phyloP scores from a whole-genome alignment of 495 filamentous ascomycete species.

The Geoglossum glabrum region DNA sequence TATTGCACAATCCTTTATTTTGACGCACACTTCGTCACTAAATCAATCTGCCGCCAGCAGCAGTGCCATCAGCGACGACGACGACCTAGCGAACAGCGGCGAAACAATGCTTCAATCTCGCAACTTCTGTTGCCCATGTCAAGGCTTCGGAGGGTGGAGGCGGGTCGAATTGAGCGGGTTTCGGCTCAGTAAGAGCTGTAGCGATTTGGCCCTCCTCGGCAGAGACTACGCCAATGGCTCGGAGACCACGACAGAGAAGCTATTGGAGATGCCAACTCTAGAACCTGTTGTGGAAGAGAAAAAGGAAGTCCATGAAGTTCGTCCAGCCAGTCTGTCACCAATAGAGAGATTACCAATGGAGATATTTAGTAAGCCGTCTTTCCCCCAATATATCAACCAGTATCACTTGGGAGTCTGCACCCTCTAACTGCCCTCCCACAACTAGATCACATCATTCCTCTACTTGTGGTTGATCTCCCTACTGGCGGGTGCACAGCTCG shows the following conservation, averaged over 20 bases:
- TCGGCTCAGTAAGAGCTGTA: slow-evolving; percentile 50
- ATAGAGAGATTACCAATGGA: slow-evolving; percentile 51
- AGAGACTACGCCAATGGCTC: not conserved
- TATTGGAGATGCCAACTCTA: not conserved
- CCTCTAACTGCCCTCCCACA: not conserved
- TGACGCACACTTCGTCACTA: not conserved
- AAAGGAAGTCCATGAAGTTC: slow-evolving; percentile 15
- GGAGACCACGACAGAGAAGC: not conserved
- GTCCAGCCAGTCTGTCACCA: slow-evolving; percentile 27
- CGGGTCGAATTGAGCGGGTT: slow-evolving; percentile 43
- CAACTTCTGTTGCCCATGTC: not conserved
- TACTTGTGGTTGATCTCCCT: slow-evolving; percentile 54
- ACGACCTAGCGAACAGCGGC: not conserved
- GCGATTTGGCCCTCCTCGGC: slow-evolving; percentile 38
- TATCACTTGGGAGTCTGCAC: not conserved
- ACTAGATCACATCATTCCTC: slow-evolving; percentile 54
- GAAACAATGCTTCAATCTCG: not conserved
- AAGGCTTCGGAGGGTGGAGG: slow-evolving; percentile 38
- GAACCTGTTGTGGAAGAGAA: not conserved
- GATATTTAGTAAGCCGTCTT: slow-evolving; percentile 56
- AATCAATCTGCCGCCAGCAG: not conserved
- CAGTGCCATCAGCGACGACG: not conserved
- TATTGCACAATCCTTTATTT: slow-evolving; percentile 3
- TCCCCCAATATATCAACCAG: too few species aligned
- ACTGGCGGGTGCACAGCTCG: slow-evolving; percentile 59